Conservation (phyloP, 352 stramenopile species). For the Globisporangium rhizosaccharum region DNA sequence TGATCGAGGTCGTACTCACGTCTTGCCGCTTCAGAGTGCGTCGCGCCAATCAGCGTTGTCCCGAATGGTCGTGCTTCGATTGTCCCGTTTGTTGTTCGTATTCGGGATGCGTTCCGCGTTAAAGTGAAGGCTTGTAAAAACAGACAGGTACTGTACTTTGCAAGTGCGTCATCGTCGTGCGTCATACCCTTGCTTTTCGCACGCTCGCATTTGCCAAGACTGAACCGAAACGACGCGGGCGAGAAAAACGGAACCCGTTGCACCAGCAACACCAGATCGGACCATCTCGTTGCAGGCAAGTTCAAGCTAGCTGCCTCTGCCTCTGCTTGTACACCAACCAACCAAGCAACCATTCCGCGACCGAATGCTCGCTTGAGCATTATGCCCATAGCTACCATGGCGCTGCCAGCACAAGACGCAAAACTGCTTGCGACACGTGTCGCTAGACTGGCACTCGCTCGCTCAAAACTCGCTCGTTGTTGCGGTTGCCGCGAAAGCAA, state of each 20-base stretch:
- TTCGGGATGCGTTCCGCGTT: not conserved
- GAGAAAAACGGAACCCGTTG: not conserved
- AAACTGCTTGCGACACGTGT: no score
- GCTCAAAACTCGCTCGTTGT: no score
- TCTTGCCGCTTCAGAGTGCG: not conserved
- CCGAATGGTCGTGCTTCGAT: not conserved
- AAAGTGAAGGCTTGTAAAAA: no score
- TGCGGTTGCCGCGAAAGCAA: no score
- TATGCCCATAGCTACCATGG: not conserved
- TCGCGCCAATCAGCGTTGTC: constrained; percentile 9
- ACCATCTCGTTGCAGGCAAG: not conserved
- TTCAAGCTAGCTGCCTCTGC: not conserved
- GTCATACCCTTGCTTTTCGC: not conserved
- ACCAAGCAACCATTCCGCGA: not conserved
- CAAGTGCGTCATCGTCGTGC: not conserved
- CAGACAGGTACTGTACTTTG: no score
- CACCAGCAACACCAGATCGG: not conserved
- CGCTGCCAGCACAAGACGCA: not conserved
- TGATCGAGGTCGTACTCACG: not conserved
- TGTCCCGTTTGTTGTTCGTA: not conserved
- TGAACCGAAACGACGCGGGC: not conserved
- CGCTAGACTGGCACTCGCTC: no score
- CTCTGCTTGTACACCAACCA: not conserved
- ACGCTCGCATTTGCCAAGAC: not conserved
- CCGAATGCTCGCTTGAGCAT: no score